These are phyloP conservation scores for Harrya chromipes DNA, from an alignment of 768 basidiomycete species.

Conservation along the genomic window DNA sequence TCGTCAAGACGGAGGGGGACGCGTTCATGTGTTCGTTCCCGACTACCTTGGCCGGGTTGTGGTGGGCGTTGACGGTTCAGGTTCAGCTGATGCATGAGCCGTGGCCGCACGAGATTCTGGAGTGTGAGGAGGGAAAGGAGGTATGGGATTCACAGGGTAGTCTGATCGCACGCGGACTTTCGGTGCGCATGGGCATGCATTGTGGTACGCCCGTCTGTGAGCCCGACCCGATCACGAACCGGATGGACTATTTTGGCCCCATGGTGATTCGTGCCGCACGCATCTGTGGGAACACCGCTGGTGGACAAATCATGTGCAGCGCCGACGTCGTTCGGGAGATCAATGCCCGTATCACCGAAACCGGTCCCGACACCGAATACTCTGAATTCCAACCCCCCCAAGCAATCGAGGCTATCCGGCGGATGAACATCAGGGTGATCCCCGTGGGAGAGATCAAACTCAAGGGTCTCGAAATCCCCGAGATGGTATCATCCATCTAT, in stretches of 20 bases:
- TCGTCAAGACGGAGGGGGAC: constrained; percentile 99
- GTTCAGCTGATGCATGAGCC: constrained; percentile 71
- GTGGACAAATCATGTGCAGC: constrained; percentile 93
- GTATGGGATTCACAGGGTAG: constrained; percentile 62
- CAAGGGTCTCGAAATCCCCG: constrained; percentile 92
- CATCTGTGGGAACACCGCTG: constrained; percentile 76
- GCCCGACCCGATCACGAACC: constrained; percentile 82
- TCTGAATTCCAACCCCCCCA: constrained; percentile 53
- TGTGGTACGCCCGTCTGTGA: constrained; percentile 89
- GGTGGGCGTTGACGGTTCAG: constrained; percentile 90
- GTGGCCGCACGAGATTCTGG: constrained; percentile 94
- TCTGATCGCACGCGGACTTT: constrained; percentile 81
- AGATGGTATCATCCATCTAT: constrained; percentile 82
- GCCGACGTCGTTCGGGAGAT: constrained; percentile 85
- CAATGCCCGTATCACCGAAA: constrained; percentile 52
- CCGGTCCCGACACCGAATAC: constrained; percentile 56
- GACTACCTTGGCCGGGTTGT: constrained; percentile 76
- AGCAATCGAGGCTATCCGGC: constrained; percentile 72
- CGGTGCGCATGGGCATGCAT: constrained; percentile 97
- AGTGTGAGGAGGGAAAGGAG: constrained; percentile 87
- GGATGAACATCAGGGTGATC: constrained; percentile 65
- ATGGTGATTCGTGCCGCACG: constrained; percentile 94
- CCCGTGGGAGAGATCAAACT: constrained; percentile 88
- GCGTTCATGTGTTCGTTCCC: constrained; percentile 99
- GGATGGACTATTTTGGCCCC: constrained; percentile 98